Evolutionary conservation across 352 stramenopile species (phyloP).

Genomic region (Phytophthora pseudosyringae): DNA sequence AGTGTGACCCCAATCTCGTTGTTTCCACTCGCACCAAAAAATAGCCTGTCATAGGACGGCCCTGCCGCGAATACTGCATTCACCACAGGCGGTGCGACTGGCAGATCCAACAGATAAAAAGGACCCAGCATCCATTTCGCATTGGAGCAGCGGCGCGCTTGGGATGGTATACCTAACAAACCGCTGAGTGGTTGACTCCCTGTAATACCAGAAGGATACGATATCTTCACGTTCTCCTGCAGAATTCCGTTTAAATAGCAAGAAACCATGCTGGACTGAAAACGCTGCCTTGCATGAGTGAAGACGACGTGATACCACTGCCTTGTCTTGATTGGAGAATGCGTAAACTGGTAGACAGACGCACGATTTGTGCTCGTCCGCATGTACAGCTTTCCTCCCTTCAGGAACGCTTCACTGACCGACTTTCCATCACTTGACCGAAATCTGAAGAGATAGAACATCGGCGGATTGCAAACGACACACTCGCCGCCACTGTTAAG

Average conservation of each 20-base stretch:
- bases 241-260: conserved; percentile 71
- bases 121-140: conserved; percentile 59
- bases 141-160: conserved; percentile 51
- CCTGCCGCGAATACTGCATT: conserved; percentile 66
- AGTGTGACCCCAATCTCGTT: conserved; percentile 57
- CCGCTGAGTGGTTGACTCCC: conserved; percentile 63
- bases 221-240: conserved; percentile 75
- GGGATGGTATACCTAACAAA: conserved; percentile 61
- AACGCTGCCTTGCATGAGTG: conserved; percentile 68
- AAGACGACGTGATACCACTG: conserved; percentile 66
- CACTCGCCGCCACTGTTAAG: conserved; percentile 64
- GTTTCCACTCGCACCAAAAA: conserved; percentile 53
- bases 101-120: conserved; percentile 74
- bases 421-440: conserved; percentile 74
- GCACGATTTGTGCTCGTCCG: conserved; percentile 55
- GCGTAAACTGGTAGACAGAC: conserved; percentile 60
- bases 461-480: conserved; percentile 74
- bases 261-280: conserved; percentile 69
- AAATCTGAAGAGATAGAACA: conserved; percentile 77
- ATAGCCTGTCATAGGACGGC: conserved; percentile 64
- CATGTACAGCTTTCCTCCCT: conserved; percentile 72
- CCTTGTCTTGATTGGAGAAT: conserved; percentile 44
- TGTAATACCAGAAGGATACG: conserved; percentile 62
- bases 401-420: conserved; percentile 70
- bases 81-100: conserved; percentile 50